These are phyloP conservation scores for Didymella exigua DNA, from an alignment of 2,329 filamentous ascomycete genomes.

Conservation along the genomic window DNA sequence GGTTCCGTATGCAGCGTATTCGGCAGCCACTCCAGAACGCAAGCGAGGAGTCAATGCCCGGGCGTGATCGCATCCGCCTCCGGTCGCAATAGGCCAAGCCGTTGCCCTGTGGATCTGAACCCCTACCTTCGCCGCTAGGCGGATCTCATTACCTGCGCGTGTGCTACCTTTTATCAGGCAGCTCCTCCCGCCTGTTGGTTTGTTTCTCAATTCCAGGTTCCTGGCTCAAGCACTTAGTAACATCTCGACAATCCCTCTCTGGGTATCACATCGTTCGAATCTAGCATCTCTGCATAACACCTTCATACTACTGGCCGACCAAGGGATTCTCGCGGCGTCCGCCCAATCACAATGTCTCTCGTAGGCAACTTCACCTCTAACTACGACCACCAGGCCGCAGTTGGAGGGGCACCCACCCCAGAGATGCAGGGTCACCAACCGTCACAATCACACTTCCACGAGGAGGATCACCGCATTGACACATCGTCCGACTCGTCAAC, in stretches of 20 bases:
- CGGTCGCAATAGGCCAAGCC: slow-evolving; percentile 30
- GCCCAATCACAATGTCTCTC: slow-evolving; percentile 47
- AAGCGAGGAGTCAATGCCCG: slow-evolving; percentile 23
- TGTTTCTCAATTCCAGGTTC: slow-evolving; percentile 4
- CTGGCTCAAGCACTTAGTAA: slow-evolving; percentile 24
- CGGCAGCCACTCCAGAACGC: slow-evolving; percentile 1
- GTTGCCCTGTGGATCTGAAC: slow-evolving; percentile 20
- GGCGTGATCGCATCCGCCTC: slow-evolving; percentile 33
- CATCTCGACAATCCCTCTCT: slow-evolving; percentile 11
- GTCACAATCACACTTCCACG: slow-evolving; percentile 21
- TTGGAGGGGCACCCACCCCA: slow-evolving; percentile 42
- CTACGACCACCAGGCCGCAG: slow-evolving; percentile 48
- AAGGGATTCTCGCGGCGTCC: slow-evolving; percentile 13
- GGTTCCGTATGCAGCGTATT: slow-evolving; percentile 25
- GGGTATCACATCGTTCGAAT: neutral
- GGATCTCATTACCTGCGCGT: slow-evolving; percentile 22
- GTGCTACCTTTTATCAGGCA: slow-evolving; percentile 26
- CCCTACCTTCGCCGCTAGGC: slow-evolving; percentile 22
- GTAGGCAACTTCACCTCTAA: slow-evolving; percentile 53
- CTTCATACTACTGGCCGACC: slow-evolving; percentile 11
- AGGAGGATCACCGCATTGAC: slow-evolving; percentile 17
- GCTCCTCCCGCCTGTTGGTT: slow-evolving; percentile 14
- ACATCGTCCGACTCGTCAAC: slow-evolving; percentile 43
- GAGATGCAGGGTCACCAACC: slow-evolving; percentile 35
- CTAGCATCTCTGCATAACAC: neutral